A percentile compares a stretch with the other conserved stretches of the same genome.
phyloP scores from a whole-genome alignment of 23 red algal species.

The Gracilaria caudata region DNA sequence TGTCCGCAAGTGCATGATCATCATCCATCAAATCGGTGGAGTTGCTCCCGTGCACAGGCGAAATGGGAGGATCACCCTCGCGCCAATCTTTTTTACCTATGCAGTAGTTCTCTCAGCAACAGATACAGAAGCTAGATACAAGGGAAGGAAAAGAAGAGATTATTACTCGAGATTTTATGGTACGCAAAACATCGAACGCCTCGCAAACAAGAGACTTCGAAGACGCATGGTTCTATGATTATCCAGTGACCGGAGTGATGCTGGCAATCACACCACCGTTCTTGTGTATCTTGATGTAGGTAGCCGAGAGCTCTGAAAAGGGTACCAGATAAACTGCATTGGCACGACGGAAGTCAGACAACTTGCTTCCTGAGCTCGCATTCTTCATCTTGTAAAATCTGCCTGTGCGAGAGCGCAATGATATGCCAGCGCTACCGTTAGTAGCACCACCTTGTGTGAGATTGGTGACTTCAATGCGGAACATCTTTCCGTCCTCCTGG shows the following conservation, averaged over 20 bases:
- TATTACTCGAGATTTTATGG: conserved; percentile 13
- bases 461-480: conserved; percentile 86
- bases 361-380: conserved; percentile 60
- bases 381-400: conserved; percentile 82
- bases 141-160: conserved; percentile 20
- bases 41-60: too few species aligned
- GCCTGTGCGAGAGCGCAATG: conserved; percentile 55
- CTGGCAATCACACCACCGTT: conserved; percentile 85
- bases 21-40: too few species aligned
- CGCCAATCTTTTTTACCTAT: conserved; percentile 2
- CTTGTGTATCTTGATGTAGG: conserved; percentile 84
- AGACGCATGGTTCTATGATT: not conserved
- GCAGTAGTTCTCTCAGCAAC: too few species aligned
- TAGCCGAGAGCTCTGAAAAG: conserved; percentile 73
- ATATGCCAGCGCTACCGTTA: conserved; percentile 71
- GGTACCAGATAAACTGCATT: conserved; percentile 78
- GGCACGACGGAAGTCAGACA: conserved; percentile 77
- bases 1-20: too few species aligned
- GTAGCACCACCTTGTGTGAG: conserved; percentile 52
- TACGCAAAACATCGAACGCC: not conserved
- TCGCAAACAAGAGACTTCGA: conserved; percentile 2
- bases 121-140: not conserved
- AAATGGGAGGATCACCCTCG: not conserved
- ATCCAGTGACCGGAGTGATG: conserved; percentile 74
- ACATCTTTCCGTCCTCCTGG: conserved; percentile 62